phyloP scores from a whole-genome alignment of 768 basidiomycete species.

The Hemileccinum impolitum region DNA sequence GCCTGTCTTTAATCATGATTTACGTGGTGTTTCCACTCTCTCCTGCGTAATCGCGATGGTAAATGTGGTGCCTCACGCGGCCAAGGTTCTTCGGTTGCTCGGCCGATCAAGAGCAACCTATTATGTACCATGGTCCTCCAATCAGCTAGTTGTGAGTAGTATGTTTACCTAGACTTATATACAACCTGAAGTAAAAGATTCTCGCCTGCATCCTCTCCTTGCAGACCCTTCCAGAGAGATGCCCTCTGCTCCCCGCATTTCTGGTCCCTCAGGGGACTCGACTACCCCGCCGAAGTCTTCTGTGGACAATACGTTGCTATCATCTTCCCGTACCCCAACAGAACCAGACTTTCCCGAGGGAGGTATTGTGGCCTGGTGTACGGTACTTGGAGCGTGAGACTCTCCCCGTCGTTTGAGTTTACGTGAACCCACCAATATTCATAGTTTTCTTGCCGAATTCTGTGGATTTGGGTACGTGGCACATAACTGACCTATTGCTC shows the following conservation, averaged over 20 bases:
- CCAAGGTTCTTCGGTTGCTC: too few relatives aligned
- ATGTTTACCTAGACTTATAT: too few relatives aligned
- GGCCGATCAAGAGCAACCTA: too few relatives aligned
- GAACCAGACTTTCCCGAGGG: constrained; percentile 9
- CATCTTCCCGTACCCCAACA: background rate
- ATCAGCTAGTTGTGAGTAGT: too few relatives aligned
- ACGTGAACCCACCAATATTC: background rate
- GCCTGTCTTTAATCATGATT: too few relatives aligned
- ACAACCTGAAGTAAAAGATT: too few relatives aligned
- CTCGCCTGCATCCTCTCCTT: too few relatives aligned
- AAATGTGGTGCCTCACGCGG: too few relatives aligned
- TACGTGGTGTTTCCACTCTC: too few relatives aligned
- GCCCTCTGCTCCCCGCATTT: background rate
- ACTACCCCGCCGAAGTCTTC: background rate
- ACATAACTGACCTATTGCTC: too few relatives aligned
- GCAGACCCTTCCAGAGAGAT: background rate
- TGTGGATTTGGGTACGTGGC: constrained; percentile 23
- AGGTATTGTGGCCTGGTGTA: constrained; percentile 24
- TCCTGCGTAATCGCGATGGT: too few relatives aligned
- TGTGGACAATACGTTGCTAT: background rate
- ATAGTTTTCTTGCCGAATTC: constrained; percentile 25
- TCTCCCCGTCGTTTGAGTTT: background rate
- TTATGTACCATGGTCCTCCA: too few relatives aligned
- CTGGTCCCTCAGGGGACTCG: background rate
- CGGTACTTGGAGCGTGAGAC: constrained; percentile 24